A percentile compares a stretch with the other conserved stretches of the same genome.
These are phyloP conservation scores for Musa beccarii DNA, from an alignment of 176 grass and related monocot genomes.

Conservation along the genomic window DNA sequence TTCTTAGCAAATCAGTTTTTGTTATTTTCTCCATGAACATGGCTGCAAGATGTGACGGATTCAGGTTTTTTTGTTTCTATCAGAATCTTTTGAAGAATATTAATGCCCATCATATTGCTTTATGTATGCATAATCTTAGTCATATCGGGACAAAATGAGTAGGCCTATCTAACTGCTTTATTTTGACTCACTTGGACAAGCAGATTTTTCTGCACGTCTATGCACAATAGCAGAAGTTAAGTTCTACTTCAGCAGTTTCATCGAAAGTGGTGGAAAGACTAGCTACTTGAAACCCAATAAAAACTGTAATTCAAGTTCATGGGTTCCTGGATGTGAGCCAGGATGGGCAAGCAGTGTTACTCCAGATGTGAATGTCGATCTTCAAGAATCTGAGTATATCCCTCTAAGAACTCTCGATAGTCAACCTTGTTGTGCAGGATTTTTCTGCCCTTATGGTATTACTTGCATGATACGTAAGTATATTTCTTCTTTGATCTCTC, in stretches of 20 bases:
- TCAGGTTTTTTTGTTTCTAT: too few species aligned
- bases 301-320: conserved; percentile 45
- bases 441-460: conserved; percentile 53
- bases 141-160: neutral
- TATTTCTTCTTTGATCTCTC: neutral
- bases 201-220: conserved; percentile 18
- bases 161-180: neutral
- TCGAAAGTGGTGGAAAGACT: neutral
- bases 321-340: conserved; percentile 52
- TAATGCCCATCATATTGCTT: neutral
- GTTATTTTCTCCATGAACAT: too few species aligned
- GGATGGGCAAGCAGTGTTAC: conserved; percentile 45
- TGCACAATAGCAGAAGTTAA: conserved; percentile 24
- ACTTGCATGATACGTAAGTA: conserved; percentile 71
- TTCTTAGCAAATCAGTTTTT: too few species aligned
- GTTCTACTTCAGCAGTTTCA: conserved; percentile 13
- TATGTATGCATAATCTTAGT: neutral
- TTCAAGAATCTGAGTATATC: neutral
- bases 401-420: conserved; percentile 25
- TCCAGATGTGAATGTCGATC: neutral
- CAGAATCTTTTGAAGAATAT: neutral
- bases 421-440: conserved; percentile 48
- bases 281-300: conserved; percentile 29
- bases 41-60: too few species aligned
- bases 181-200: conserved; percentile 19